Evolutionary conservation across 345 rosid species (phyloP), one percentile per base, ranked within the genome.

Genomic region (Camelina neglecta): DNA sequence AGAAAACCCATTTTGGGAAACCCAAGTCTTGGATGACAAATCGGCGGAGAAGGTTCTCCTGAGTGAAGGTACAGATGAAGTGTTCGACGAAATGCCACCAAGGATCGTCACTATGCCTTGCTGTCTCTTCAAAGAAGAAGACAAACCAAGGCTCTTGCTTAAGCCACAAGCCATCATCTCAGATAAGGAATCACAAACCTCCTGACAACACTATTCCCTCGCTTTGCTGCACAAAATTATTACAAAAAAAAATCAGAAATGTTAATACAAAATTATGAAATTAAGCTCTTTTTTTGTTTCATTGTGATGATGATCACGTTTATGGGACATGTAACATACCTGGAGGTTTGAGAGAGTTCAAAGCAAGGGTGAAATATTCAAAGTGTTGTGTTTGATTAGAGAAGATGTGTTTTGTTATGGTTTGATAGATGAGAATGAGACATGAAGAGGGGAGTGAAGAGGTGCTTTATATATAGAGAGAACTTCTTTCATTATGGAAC

Each of bases 41-140:
- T 92, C 96, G 11, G 97, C 96, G 0, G 97, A 90, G 26, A 90
- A 86, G 26, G 99, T 92, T 54, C 97, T 69, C 29, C 89, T 80
- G 2, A 95, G 85, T 4, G 98, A 87, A 73, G 88, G 77, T 64
- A 91, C 78, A 33, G 69, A 20, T 26, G 65, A 67, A 36, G 39
- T 73, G 39, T 36, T 75, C 12, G 82, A 82, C 35, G 70, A 39
- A 70, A 79, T 61, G 29, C 83, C 74, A 11, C 85, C 86, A 65
- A 94, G 96, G 76, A 94, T 86, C 7, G 97, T 85, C 44, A 87
- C 86, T 60, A 92, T 89, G 11, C 99, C 99, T 81, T 85, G 90
- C 53, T 84, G 89, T 51, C 77, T 81, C 76, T 81, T 80, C 75
- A 81, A 44, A 7, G 88, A 54, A 26, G 86, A 81, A 76, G 89